Conservation (phyloP, 306 rosid species). For the Parietaria judaica region DNA sequence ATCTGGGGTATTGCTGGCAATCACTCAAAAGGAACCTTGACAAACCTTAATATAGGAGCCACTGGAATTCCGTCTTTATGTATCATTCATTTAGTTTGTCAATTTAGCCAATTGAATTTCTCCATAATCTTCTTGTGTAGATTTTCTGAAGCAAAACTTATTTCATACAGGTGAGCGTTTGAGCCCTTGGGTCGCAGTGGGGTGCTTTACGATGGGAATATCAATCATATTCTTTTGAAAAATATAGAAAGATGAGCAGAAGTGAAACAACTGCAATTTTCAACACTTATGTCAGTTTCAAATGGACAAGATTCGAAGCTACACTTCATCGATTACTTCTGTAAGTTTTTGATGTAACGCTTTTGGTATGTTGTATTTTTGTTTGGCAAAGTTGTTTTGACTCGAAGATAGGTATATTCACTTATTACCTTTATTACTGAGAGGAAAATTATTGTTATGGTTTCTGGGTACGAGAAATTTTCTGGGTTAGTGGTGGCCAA, state of each 20-base stretch:
- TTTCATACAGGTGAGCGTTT: slow-evolving; percentile 30
- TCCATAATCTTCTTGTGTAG: too few species aligned
- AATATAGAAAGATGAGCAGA: not conserved
- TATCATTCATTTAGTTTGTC: too few species aligned
- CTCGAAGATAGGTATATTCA: not conserved
- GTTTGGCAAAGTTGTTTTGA: not conserved
- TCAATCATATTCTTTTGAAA: slow-evolving; percentile 25
- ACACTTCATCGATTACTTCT: not conserved
- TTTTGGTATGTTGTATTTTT: not conserved
- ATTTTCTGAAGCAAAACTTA: slow-evolving; percentile 1
- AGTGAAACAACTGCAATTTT: not conserved
- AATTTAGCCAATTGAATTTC: too few species aligned
- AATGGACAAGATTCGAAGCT: slow-evolving; percentile 1
- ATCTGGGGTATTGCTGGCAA: too few species aligned
- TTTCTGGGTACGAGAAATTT: not conserved
- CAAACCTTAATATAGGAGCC: too few species aligned
- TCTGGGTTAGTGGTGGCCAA: not conserved
- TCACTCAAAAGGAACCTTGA: too few species aligned
- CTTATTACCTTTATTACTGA: not conserved
- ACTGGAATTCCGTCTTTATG: too few species aligned
- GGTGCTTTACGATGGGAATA: slow-evolving; percentile 30
- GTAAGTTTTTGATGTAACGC: not conserved
- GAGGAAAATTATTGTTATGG: not conserved
- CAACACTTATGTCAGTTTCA: not conserved
- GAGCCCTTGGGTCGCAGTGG: slow-evolving; percentile 38